Percentiles rank a stretch among this genome's conserved stretches.
Evolutionary conservation across 2,329 filamentous ascomycete genomes (phyloP).

Genomic region (Exophiala bonariae): DNA sequence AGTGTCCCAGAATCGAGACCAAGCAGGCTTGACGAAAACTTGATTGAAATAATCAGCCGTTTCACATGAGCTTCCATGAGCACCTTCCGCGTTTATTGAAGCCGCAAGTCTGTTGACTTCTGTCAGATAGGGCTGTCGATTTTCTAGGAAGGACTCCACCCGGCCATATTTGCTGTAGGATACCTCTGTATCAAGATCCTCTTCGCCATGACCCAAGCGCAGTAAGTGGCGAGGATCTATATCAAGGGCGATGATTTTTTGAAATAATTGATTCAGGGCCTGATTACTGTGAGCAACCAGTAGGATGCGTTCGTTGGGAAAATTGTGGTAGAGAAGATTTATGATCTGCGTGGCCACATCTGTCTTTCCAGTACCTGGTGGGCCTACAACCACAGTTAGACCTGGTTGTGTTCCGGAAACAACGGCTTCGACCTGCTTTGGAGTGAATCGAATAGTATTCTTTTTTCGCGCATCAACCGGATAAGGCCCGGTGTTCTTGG

Average conservation of each 20-base stretch:
- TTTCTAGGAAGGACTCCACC: conserved; percentile 92
- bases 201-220: conserved; percentile 90
- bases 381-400: conserved; percentile 88
- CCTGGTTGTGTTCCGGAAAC: conserved; percentile 92
- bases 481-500: conserved; percentile 86
- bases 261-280: conserved; percentile 93
- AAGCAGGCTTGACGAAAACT: conserved; percentile 85
- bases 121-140: conserved; percentile 71
- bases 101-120: conserved; percentile 85
- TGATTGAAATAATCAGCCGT: conserved; percentile 95
- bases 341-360: conserved; percentile 98
- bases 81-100: conserved; percentile 83
- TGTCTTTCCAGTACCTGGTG: conserved; percentile 97
- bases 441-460: conserved; percentile 85
- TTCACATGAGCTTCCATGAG: conserved; percentile 94
- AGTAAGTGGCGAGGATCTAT: conserved; percentile 94
- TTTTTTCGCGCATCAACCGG: conserved; percentile 77
- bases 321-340: conserved; percentile 98
- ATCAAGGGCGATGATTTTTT: conserved; percentile 94
- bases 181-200: conserved; percentile 81
- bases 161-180: conserved; percentile 93
- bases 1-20: conserved; percentile 77
- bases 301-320: conserved; percentile 85
- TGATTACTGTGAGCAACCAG: conserved; percentile 97
- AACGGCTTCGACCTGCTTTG: conserved; percentile 88